Base-by-base conservation (phyloP, 257 asterid genomes). In the Solanum pinnatisectum region DNA sequence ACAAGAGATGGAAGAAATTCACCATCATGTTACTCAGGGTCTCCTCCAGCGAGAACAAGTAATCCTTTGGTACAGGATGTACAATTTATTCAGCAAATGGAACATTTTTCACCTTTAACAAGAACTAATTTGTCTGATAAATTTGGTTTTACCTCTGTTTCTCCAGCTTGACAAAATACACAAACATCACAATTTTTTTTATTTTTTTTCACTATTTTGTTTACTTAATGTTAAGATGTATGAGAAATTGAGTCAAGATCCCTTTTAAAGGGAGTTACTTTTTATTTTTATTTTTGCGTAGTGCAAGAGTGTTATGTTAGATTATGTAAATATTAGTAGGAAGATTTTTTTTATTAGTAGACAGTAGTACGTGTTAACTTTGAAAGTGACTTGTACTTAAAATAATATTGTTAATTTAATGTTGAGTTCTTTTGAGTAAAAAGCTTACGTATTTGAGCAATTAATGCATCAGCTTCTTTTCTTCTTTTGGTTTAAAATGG, bases 11-110 rank as follows among this genome's bases (percentile, higher is more conserved):
- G 83, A 71, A 65, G 84, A 44, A 94, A 90, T 85, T 32, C 92
- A 0, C 79, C 90, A 27, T 40, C 89, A 4, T 90, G 89, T 90
- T 90, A 90, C 91, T 65, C 89, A 0, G 94, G 93, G 44, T 93
- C 95, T 8, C 96, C 96, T 6, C 95, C 97, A 0, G 89, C 90
- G 36, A 91, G 96, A 88, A 92, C 93, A 18, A 89, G 89, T 39
- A 93, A 95, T 60, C 96, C 96, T 4, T 89, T 94, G 90, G 91
- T 95, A 40, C 95, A 94, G 10, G 98, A 95, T 70, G 91, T 90
- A 40, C 95, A 92, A n/a, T 94, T 95, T 85, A 86, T 90, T 83
- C 91, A 81, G 88, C 93, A 89, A 65, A 89, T 91, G 91, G 88
- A 89, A 33, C 56, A 81, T 42, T 90, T 88, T 84, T 90, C 92